Evolutionary conservation across 345 rosid species (phyloP).

Genomic region (Eucalyptus caleyi): DNA sequence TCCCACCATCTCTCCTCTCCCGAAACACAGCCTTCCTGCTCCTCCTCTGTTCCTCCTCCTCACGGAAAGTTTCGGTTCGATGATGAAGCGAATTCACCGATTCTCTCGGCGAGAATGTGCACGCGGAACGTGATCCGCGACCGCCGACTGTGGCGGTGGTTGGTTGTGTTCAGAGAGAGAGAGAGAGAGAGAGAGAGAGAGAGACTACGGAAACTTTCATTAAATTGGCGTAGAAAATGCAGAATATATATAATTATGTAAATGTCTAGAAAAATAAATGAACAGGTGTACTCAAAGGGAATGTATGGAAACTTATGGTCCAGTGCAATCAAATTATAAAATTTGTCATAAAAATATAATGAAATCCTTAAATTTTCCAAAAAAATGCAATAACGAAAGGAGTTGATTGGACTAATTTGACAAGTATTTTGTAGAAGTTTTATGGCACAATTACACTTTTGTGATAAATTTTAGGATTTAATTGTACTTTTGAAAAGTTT

Average conservation of each 20-base stretch:
- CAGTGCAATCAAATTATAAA: too few species aligned
- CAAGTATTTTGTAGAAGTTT: rapidly evolving
- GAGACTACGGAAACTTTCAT: neutral
- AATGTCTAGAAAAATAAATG: too few species aligned
- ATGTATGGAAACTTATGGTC: too few species aligned
- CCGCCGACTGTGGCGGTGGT: neutral
- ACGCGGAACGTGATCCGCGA: neutral
- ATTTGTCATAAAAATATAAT: too few species aligned
- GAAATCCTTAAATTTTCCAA: too few species aligned
- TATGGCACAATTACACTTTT: rapidly evolving
- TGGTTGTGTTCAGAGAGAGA: neutral
- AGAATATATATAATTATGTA: neutral
- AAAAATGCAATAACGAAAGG: too few species aligned
- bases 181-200: neutral
- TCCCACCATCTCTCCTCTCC: slow-evolving; percentile 47
- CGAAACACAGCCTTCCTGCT: neutral
- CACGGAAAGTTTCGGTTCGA: neutral
- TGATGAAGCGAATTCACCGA: neutral
- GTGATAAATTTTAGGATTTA: rapidly evolving
- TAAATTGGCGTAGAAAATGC: neutral
- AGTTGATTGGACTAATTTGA: rapidly evolving
- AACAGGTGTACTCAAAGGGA: too few species aligned
- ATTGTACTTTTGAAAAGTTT: rapidly evolving
- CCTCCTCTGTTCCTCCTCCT: neutral
- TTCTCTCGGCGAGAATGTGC: neutral